phyloP scores from a whole-genome alignment of 495 filamentous ascomycete species.

The Gamarada debralockiae region DNA sequence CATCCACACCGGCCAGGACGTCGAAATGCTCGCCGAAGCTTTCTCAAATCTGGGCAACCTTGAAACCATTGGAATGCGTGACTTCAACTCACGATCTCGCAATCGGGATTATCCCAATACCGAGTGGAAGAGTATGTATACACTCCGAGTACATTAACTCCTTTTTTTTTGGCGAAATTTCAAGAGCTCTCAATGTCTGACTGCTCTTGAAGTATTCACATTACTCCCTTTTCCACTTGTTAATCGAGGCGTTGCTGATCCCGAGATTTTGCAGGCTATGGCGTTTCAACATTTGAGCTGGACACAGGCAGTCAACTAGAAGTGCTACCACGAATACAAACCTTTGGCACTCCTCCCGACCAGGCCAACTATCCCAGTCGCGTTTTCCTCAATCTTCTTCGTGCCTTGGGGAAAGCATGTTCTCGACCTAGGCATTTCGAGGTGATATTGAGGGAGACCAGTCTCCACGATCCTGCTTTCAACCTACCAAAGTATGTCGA shows the following conservation, averaged over 20 bases:
- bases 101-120: constrained; percentile 20
- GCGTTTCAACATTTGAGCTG: constrained; percentile 1
- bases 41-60: constrained; percentile 44
- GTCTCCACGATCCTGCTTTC: constrained; percentile 28
- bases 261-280: constrained; percentile 16
- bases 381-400: constrained; percentile 28
- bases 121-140: constrained; percentile 28
- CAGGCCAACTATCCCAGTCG: constrained; percentile 14
- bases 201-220: too few relatives aligned
- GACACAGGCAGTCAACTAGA: constrained; percentile 5
- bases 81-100: constrained; percentile 36
- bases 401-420: constrained; percentile 31
- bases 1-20: constrained; percentile 32
- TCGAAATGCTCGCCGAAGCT: constrained; percentile 46
- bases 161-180: neutral
- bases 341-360: neutral
- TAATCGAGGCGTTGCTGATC: neutral
- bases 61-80: constrained; percentile 43
- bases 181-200: too few relatives aligned
- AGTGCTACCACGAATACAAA: neutral
- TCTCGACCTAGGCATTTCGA: constrained; percentile 32
- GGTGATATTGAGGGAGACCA: constrained; percentile 27
- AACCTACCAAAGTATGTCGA: constrained; percentile 30
- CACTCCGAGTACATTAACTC: neutral
- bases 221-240: neutral